These are phyloP conservation scores for Brachypodium distachyon DNA, from an alignment of 202 grass and related monocot genomes.

Conservation along the genomic window DNA sequence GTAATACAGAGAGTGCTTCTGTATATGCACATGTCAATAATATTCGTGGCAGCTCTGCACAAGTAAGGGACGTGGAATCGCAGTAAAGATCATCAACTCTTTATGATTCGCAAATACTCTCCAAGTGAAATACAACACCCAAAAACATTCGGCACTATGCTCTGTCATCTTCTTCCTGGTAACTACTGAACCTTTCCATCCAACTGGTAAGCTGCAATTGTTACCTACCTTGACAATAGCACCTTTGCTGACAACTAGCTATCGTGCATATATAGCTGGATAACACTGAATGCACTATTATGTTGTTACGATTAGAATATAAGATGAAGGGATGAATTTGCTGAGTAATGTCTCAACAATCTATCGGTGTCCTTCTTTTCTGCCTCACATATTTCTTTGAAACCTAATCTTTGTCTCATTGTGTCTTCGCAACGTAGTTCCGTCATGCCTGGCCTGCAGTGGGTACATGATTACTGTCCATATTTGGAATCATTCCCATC, in stretches of 20 bases:
- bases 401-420: neutral
- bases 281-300: neutral
- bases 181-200: neutral
- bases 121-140: neutral
- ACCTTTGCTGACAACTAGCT: too few species aligned
- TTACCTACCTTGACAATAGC: too few species aligned
- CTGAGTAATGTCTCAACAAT: neutral
- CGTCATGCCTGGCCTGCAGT: neutral
- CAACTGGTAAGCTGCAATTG: neutral
- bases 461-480: neutral
- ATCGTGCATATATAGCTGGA: neutral
- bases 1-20: too few species aligned
- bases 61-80: neutral
- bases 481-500: neutral
- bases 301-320: neutral
- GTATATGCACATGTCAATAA: neutral
- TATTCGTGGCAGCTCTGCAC: neutral
- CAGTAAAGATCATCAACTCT: neutral
- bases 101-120: neutral
- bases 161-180: slow-evolving; percentile 5
- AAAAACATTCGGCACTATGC: neutral
- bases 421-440: neutral
- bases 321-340: neutral
- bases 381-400: neutral
- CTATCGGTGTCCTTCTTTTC: neutral